Conservation (phyloP, 2,329 filamentous ascomycete genomes). For the Calonectria pauciramosa region DNA sequence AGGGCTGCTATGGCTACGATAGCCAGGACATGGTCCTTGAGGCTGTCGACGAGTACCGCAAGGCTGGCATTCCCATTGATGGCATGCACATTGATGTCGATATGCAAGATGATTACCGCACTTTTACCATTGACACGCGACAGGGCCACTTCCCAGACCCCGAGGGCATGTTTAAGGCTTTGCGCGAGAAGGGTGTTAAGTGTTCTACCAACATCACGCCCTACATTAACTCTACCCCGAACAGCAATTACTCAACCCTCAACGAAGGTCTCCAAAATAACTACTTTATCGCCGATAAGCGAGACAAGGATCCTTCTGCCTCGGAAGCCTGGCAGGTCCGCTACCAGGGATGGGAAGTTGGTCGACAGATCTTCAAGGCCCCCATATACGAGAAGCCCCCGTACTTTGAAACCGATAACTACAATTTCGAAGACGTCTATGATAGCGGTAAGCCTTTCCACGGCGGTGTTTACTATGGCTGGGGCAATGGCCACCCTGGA, state of each 20-base stretch:
- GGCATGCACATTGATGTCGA: slow-evolving; percentile 18
- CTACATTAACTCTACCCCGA: not conserved
- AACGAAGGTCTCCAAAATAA: not conserved
- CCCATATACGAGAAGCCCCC: not conserved
- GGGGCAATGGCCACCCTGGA: not conserved
- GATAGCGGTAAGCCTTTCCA: slow-evolving; percentile 16
- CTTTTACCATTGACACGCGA: slow-evolving; percentile 8
- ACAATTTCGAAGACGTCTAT: not conserved
- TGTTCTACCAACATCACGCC: slow-evolving; percentile 20
- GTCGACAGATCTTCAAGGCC: not conserved
- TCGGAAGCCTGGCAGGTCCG: not conserved
- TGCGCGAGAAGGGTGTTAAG: slow-evolving; percentile 9
- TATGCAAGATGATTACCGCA: slow-evolving; percentile 16
- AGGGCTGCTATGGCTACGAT: slow-evolving; percentile 13
- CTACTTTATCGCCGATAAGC: not conserved
- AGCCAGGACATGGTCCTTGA: not conserved
- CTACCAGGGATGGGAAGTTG: not conserved
- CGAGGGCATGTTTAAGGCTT: not conserved
- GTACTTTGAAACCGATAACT: not conserved
- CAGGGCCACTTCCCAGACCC: not conserved
- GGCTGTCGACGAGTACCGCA: not conserved
- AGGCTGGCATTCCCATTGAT: not conserved
- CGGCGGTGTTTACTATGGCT: slow-evolving; percentile 13
- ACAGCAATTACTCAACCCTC: not conserved
- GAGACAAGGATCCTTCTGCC: not conserved